Evolutionary conservation across 2,329 filamentous ascomycete genomes (phyloP).

Genomic region (Acrocalymma vagum): DNA sequence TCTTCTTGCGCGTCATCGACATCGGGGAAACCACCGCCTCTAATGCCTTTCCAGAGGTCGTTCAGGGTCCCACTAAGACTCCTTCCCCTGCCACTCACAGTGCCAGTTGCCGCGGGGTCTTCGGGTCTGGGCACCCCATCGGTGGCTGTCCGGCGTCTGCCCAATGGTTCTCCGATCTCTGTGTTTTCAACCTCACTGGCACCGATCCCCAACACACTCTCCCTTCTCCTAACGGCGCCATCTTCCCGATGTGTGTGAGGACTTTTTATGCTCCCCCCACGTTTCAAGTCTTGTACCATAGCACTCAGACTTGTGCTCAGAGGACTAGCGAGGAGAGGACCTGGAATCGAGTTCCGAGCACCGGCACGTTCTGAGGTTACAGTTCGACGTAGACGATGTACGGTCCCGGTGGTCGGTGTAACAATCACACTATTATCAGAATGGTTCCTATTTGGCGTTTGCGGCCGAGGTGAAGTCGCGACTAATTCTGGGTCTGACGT

Average conservation of each 20-base stretch:
- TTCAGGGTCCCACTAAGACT: slow-evolving; percentile 41
- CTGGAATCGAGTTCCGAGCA: slow-evolving; percentile 59
- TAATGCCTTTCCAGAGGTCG: slow-evolving; percentile 39
- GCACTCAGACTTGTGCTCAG: slow-evolving; percentile 68
- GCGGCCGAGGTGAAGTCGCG: slow-evolving; percentile 17
- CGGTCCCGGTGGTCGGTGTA: too few species aligned
- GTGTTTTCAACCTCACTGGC: slow-evolving; percentile 13
- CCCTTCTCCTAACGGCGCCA: slow-evolving; percentile 16
- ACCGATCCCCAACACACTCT: slow-evolving; percentile 32
- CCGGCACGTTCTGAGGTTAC: slow-evolving; percentile 48
- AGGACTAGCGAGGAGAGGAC: slow-evolving; percentile 67
- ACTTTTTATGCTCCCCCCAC: slow-evolving; percentile 54
- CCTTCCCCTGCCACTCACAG: slow-evolving; percentile 17
- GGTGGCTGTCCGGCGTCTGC: slow-evolving; percentile 26
- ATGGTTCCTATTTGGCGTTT: slow-evolving; percentile 20
- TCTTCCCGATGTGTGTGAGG: slow-evolving; percentile 2
- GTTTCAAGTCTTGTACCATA: slow-evolving; percentile 70
- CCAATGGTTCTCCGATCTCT: slow-evolving; percentile 29
- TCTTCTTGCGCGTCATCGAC: too few species aligned
- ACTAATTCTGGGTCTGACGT: slow-evolving; percentile 26
- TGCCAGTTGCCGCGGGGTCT: too few species aligned
- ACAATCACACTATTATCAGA: too few species aligned
- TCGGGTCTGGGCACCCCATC: slow-evolving; percentile 5
- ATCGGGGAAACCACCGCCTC: slow-evolving; percentile 21
- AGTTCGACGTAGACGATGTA: slow-evolving; percentile 38